phyloP scores from a whole-genome alignment of 2,329 filamentous ascomycete species.

The Sarocladium brachiariae region DNA sequence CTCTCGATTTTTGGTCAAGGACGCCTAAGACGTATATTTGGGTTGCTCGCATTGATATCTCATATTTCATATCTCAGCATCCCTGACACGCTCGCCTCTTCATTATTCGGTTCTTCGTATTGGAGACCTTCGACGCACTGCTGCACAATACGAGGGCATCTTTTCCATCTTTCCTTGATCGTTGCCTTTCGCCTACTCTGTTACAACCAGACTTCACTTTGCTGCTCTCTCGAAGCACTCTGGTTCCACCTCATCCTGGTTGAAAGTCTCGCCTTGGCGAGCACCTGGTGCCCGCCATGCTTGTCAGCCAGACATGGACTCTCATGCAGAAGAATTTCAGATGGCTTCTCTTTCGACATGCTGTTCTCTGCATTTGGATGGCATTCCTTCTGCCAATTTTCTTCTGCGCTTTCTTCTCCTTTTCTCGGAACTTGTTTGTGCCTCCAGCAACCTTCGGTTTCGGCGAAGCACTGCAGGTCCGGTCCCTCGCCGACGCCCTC shows the following conservation, averaged over 20 bases:
- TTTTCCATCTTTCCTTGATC: too few relatives aligned
- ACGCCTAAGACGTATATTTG: too few relatives aligned
- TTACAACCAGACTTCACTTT: too few relatives aligned
- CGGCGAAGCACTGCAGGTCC: conserved; percentile 52
- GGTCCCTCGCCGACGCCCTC: conserved; percentile 59
- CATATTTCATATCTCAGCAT: background rate
- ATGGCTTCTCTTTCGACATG: conserved; percentile 49
- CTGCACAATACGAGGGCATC: too few relatives aligned
- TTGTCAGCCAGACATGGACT: conserved; percentile 53
- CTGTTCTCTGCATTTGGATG: conserved; percentile 43
- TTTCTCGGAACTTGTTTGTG: conserved; percentile 76
- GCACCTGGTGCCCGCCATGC: conserved; percentile 32
- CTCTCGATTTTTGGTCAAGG: too few relatives aligned
- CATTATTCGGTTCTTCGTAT: too few relatives aligned
- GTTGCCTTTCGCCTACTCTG: too few relatives aligned
- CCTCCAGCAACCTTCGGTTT: conserved; percentile 72
- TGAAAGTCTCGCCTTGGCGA: conserved; percentile 7
- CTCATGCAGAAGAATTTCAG: conserved; percentile 56
- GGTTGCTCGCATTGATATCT: too few relatives aligned
- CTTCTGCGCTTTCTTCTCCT: conserved; percentile 55
- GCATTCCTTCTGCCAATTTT: conserved; percentile 54
- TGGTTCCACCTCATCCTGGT: too few relatives aligned
- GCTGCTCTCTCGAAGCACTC: too few relatives aligned
- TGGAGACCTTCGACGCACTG: too few relatives aligned
- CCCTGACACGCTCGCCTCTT: background rate